Base-by-base conservation (phyloP, 768 basidiomycete genomes). In the Mycena indigotica region DNA sequence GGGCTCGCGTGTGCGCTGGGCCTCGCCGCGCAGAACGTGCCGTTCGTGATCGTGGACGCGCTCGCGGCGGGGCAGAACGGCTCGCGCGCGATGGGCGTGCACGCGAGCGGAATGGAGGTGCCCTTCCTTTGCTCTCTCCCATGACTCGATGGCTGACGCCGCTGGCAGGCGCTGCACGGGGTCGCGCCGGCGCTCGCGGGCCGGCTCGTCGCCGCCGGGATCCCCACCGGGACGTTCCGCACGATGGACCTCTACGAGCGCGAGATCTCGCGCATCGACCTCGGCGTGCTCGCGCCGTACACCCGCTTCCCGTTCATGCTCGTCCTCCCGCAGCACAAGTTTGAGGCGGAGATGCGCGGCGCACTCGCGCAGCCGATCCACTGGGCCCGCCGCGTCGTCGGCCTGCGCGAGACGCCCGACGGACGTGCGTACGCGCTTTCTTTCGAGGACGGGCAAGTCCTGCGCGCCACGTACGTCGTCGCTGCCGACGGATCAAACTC, bases 101-200 rank as follows among this genome's bases (percentile, higher is more conserved):
- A 80, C 41, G 72, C 79, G 17, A 71, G 73, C 28, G 77, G 78
- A 8, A 61, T 80, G 15, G 79, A 80, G 65, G 78, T 73, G 55
- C n/a, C n/a, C 25, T 66, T 46, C 12, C 45, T 5, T 23, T 15
- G 24, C 4, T 40, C 52, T 23, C 21, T 44, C n/a, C 41, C 15
- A 5, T 19, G 12, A 8, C 15, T 44, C 23, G n/a, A n/a, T n/a
- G n/a, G n/a, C n/a, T n/a, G n/a, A n/a, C n/a, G n/a, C n/a, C n/a
- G n/a, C n/a, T 24, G 5, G 13, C 46, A 48, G 46, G 46, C 46
- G 10, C 25, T 48, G 46, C 13, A 48, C 5, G 25, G 5, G 6
- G 10, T 48, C 21, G 24, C 13, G 13, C 46, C 46, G 6, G 21
- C 5, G 12, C 23, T 48, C 13, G 4, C 25, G 6, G 24, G 24